Evolutionary conservation across 2,329 filamentous ascomycete species (phyloP).

Genomic region (Gremmenia infestans): DNA sequence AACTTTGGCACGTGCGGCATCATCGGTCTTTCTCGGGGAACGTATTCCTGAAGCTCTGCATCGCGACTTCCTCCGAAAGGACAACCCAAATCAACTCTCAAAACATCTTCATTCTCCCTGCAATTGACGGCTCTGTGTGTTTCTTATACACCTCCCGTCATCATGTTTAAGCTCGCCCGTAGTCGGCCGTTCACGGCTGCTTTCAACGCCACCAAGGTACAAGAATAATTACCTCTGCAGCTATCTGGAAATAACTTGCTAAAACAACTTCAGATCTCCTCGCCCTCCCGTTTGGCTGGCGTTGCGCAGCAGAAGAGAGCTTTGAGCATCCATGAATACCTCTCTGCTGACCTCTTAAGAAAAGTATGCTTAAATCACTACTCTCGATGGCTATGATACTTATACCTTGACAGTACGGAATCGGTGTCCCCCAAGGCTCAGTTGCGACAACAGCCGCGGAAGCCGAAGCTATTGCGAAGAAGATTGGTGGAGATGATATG

Average conservation of each 20-base stretch:
- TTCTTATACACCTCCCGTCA: constrained; percentile 32
- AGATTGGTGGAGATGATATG: constrained; percentile 91
- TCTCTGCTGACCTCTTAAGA: constrained; percentile 85
- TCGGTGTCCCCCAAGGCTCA: constrained; percentile 85
- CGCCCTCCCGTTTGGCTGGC: constrained; percentile 55
- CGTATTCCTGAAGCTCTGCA: constrained; percentile 12
- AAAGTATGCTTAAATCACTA: constrained; percentile 42
- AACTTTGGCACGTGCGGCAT: constrained; percentile 17
- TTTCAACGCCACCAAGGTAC: constrained; percentile 71
- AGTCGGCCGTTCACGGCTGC: constrained; percentile 75
- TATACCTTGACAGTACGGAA: constrained; percentile 68
- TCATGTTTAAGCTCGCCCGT: constrained; percentile 86
- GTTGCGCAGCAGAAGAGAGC: constrained; percentile 74
- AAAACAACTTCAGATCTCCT: constrained; percentile 37
- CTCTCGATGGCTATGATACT: constrained; percentile 20
- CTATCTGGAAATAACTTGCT: constrained; percentile 20
- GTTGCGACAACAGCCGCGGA: constrained; percentile 80
- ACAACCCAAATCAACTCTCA: constrained; percentile 11
- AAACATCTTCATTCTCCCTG: constrained; percentile 14
- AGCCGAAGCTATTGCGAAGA: constrained; percentile 86
- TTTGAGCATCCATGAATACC: constrained; percentile 97
- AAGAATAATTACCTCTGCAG: constrained; percentile 12
- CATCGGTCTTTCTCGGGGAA: background rate
- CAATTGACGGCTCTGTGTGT: constrained; percentile 26
- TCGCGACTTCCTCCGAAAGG: constrained; percentile 20